Percentiles rank a stretch among this genome's conserved stretches.
Conservation (phyloP, 2,329 filamentous ascomycete genomes). For the Monascus ruber region DNA sequence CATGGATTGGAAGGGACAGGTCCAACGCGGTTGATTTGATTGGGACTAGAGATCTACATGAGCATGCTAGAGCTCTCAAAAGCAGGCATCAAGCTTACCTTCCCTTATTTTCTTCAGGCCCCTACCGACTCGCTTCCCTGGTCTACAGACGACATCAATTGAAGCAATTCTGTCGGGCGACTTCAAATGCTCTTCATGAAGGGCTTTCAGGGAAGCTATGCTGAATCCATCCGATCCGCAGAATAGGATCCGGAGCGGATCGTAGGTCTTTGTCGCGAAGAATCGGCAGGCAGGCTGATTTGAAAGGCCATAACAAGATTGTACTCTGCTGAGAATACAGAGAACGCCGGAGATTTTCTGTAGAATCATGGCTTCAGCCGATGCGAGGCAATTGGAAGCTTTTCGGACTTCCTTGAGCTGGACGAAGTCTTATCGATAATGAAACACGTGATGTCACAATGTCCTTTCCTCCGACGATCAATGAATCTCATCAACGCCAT, state of each 20-base stretch:
- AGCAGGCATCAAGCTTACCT: conserved; percentile 36
- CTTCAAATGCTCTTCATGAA: conserved; percentile 49
- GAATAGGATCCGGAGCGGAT: conserved; percentile 74
- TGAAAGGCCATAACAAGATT: conserved; percentile 2
- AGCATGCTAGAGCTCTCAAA: conserved; percentile 5
- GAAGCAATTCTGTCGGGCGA: conserved; percentile 52
- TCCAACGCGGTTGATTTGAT: conserved; percentile 55
- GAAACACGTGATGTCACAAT: conserved; percentile 22
- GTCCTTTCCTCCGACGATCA: too few species aligned
- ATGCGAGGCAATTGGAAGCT: too few species aligned
- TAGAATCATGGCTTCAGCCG: conserved; percentile 13
- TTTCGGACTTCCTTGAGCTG: too few species aligned
- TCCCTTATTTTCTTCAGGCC: conserved; percentile 57
- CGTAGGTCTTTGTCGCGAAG: conserved; percentile 22
- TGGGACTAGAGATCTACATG: conserved; percentile 46
- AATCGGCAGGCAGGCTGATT: conserved; percentile 7
- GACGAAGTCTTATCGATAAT: conserved; percentile 14
- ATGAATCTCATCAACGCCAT: too few species aligned
- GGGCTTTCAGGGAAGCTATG: conserved; percentile 59
- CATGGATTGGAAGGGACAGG: conserved; percentile 57
- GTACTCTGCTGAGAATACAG: conserved; percentile 11
- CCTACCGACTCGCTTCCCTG: conserved; percentile 66
- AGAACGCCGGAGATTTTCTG: conserved; percentile 6
- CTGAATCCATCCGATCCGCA: conserved; percentile 92
- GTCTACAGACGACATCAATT: conserved; percentile 75